These are phyloP conservation scores for Raphanus sativus DNA, from an alignment of 345 rosid genomes.

Conservation along the genomic window DNA sequence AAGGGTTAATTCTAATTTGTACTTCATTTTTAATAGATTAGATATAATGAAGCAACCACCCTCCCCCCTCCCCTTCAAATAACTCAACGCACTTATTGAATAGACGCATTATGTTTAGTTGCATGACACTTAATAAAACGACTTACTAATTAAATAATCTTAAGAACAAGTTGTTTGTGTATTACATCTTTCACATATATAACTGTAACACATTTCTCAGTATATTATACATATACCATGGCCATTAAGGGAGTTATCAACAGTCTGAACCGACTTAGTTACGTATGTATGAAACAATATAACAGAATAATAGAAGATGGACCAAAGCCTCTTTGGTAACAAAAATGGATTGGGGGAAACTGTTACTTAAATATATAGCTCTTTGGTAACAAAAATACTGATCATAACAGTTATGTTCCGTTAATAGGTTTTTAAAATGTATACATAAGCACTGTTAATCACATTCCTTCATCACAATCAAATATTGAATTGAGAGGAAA, in stretches of 20 bases:
- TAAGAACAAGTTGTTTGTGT: background rate
- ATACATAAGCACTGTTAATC: conserved; percentile 6
- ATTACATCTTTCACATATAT: background rate
- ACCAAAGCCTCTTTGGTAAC: background rate
- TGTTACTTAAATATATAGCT: conserved; percentile 10
- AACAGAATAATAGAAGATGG: background rate
- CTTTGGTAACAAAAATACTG: conserved; percentile 1
- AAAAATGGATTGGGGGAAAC: background rate
- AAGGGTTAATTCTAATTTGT: no score
- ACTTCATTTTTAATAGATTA: no score
- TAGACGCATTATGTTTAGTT: background rate
- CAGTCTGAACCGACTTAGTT: background rate
- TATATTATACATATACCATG: background rate
- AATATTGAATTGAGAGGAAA: background rate
- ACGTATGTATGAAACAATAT: background rate
- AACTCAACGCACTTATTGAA: background rate
- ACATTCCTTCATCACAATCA: background rate
- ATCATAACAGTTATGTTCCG: conserved; percentile 3
- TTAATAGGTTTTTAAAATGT: background rate
- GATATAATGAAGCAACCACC: no score
- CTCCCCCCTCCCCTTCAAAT: no score
- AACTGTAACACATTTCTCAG: background rate
- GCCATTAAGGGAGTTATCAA: background rate
- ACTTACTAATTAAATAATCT: background rate
- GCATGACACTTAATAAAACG: background rate